Conservation (phyloP, 108 stramenopile species). For the Nitzschia inconspicua region DNA sequence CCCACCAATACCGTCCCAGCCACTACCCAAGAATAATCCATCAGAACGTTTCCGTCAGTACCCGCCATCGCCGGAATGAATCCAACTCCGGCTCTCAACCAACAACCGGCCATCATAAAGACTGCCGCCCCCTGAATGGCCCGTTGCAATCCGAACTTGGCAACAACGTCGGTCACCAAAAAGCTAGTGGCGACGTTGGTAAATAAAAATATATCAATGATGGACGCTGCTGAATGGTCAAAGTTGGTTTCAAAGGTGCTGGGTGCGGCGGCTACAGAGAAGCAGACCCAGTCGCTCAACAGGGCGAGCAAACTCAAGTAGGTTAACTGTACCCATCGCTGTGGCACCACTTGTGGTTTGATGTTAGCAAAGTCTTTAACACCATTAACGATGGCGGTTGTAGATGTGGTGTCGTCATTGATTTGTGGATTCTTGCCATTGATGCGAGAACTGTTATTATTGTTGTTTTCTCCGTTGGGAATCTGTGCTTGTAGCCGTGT, state of each 20-base stretch:
- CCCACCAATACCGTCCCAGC: constrained; percentile 63
- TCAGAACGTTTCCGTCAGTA: constrained; percentile 12
- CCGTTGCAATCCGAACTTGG: constrained; percentile 49
- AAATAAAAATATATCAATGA: constrained; percentile 74
- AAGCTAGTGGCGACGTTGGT: constrained; percentile 70
- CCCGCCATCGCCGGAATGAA: constrained; percentile 29
- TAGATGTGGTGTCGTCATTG: not conserved
- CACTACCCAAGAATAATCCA: constrained; percentile 44
- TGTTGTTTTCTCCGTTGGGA: too few relatives aligned
- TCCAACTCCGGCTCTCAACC: constrained; percentile 41
- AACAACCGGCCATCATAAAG: constrained; percentile 62
- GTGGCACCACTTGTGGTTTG: constrained; percentile 46
- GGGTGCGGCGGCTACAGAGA: constrained; percentile 55
- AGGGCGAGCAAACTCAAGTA: constrained; percentile 57
- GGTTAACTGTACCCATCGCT: constrained; percentile 64
- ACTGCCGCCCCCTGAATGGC: constrained; percentile 51
- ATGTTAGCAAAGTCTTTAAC: constrained; percentile 25
- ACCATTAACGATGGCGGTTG: too few relatives aligned
- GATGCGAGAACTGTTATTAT: too few relatives aligned
- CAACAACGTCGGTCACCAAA: constrained; percentile 57
- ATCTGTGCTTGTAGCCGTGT: too few relatives aligned
- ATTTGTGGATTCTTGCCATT: too few relatives aligned
- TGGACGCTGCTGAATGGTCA: constrained; percentile 44
- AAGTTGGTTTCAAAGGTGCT: constrained; percentile 16
- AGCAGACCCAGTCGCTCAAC: constrained; percentile 68